Base-by-base conservation (phyloP, 2,329 filamentous ascomycete species). In the Penicillium italicum region DNA sequence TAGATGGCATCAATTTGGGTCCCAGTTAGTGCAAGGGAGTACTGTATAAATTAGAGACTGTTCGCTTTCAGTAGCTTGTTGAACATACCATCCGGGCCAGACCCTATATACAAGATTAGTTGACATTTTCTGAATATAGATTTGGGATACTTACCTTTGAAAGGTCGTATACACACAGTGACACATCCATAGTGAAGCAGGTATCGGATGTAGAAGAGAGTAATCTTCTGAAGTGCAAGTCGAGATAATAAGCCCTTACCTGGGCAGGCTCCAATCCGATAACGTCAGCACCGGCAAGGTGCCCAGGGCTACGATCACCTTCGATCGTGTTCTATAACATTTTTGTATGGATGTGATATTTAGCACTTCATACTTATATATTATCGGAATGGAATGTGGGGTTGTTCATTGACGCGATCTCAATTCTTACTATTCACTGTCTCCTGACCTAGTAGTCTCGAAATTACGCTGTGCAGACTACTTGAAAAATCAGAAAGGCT, bases 1-100 rank as follows among this genome's bases (percentile, higher is more conserved):
- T 97, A 97, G 50, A 99, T 85, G 51, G 94, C 94, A 72, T 97
- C 93, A 47, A 97, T 90, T 50, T 88, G 85, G 1, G 80, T 82
- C 1, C 86, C 86, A 5, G 87, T 81, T 43, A 89, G 77, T 45
- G 81, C 76, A 47, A 70, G 71, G 12, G 82, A 85, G 70, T 85
- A 82, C 75, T 83, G 62, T 36, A 12, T 6, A 30, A 16, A 54
- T 66, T 56, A 69, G 62, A 18, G 24, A 33, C 20, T 38, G 37
- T 8, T 43, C 44, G 47, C 22, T 34, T 55, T 44, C 18, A 11
- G 16, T 20, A 18, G 26, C 7, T 24, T 41, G 22, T 31, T 34
- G 20, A 36, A 65, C 71, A 60, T 74, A 78, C 76, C 69, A 77
- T 72, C 62, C 81, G 75, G 49, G 82, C 82, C 62, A 85, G 76